Evolutionary conservation across 2,329 filamentous ascomycete species (phyloP), one percentile per base, ranked within the genome.

Genomic region (Ophiocordyceps sinensis): DNA sequence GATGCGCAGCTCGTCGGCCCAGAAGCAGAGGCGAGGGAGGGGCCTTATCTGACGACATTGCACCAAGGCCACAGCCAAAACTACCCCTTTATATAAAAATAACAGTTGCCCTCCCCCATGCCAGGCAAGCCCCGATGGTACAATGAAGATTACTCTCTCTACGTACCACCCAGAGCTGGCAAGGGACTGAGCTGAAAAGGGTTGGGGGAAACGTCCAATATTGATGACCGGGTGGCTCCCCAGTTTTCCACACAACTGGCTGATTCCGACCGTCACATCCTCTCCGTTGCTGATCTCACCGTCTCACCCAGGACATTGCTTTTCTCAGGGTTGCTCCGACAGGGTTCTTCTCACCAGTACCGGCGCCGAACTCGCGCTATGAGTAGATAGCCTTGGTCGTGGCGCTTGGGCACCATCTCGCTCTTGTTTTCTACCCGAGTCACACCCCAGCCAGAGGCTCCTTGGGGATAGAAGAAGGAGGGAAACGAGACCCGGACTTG

Each of bases 1-100:
- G 19, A 28, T 37, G 34, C 26, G 26, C 39, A 15, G 7, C n/a
- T 31, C 30, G 30, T 31, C 30, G 30, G 30, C 30, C 26, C 28
- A 41, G 39, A 28, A 6, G 19, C 9, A 17, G 28, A 37, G 12
- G 35, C 28, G 34, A 21, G 35, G 28, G 34, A 21, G 35, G 21
- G 15, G 19, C 28, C 37, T 13, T 36, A 15, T 37, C 37, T 36
- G 40, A 43, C 41, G 34, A 35, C 30, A 38, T 37, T 31, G 13
- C 40, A 38, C 32, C 42, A 28, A 37, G 34, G 39, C 29, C 42
- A 28, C 34, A 30, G 39, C 29, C 14, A n/a, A 35, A 39, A 42
- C 32, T 39, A 38, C 43, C 30, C 44, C 41, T 44, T 47, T 46
- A 35, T 39, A 43, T 44, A 43, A 44, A 45, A 44, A 43, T 42